phyloP scores from a whole-genome alignment of 768 basidiomycete species.

The Termitomyces heimii region DNA sequence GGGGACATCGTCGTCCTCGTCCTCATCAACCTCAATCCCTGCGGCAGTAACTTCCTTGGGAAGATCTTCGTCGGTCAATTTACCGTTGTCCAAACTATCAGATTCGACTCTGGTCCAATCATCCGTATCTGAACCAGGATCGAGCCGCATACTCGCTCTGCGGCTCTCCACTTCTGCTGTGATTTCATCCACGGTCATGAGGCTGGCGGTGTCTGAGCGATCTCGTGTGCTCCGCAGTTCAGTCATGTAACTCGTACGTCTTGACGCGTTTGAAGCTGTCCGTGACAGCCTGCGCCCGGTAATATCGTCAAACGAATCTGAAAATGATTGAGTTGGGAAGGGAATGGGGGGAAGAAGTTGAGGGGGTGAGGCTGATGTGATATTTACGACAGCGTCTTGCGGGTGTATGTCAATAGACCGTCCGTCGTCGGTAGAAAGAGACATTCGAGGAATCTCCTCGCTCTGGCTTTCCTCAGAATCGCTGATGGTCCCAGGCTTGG shows the following conservation, averaged over 20 bases:
- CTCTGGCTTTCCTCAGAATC: constrained; percentile 6
- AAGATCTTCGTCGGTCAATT: constrained; percentile 30
- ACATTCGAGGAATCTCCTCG: constrained; percentile 65
- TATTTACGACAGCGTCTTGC: constrained; percentile 29
- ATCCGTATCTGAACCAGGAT: constrained; percentile 43
- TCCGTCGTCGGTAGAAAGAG: constrained; percentile 71
- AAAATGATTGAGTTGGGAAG: constrained; percentile 72
- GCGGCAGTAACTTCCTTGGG: constrained; percentile 43
- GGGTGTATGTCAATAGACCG: constrained; percentile 55
- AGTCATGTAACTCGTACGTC: constrained; percentile 76
- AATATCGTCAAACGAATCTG: constrained; percentile 67
- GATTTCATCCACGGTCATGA: constrained; percentile 97
- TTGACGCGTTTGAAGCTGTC: constrained; percentile 44
- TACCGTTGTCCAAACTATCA: constrained; percentile 32
- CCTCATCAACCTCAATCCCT: constrained; percentile 40
- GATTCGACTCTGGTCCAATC: constrained; percentile 74
- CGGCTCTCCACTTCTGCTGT: constrained; percentile 89
- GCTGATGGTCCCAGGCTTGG: constrained; percentile 24
- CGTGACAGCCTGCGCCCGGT: constrained; percentile 37
- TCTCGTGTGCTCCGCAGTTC: constrained; percentile 81
- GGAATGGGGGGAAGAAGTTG: constrained; percentile 75
- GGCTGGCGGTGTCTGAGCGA: constrained; percentile 80
- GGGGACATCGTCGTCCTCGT: constrained; percentile 35
- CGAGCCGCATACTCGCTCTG: constrained; percentile 42
- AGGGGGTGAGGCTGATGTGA: constrained; percentile 28